Evolutionary conservation across 805 yeast genomes (phyloP).

Genomic region (Saccharomyces cerevisiae): DNA sequence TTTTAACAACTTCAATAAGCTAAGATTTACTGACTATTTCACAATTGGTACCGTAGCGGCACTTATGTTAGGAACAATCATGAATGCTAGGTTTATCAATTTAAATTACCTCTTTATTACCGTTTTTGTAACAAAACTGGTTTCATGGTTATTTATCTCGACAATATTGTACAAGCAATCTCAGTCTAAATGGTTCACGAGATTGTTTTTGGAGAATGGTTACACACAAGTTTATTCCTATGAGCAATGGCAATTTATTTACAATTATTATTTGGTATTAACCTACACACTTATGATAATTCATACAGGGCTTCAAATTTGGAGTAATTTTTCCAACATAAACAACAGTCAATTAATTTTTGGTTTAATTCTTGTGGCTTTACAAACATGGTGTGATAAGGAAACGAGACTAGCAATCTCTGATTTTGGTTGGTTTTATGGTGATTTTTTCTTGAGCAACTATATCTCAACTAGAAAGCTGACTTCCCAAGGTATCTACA

Average conservation of each 20-base stretch:
- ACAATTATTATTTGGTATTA: slow-evolving; percentile 43
- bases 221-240: slow-evolving; percentile 56
- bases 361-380: slow-evolving; percentile 45
- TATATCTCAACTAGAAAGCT: slow-evolving; percentile 41
- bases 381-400: slow-evolving; percentile 62
- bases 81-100: slow-evolving; percentile 18
- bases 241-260: slow-evolving; percentile 64
- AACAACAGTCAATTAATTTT: slow-evolving; percentile 39
- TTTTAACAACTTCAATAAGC: slow-evolving; percentile 51
- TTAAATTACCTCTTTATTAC: slow-evolving; percentile 31
- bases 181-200: slow-evolving; percentile 52
- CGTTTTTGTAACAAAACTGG: slow-evolving; percentile 40
- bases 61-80: slow-evolving; percentile 27
- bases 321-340: slow-evolving; percentile 25
- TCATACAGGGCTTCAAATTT: slow-evolving; percentile 31
- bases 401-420: slow-evolving; percentile 68
- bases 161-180: slow-evolving; percentile 52
- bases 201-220: slow-evolving; percentile 54
- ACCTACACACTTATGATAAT: slow-evolving; percentile 48
- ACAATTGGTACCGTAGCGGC: slow-evolving; percentile 42
- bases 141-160: slow-evolving; percentile 45
- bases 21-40: slow-evolving; percentile 56
- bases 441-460: slow-evolving; percentile 68
- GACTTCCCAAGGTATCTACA: slow-evolving; percentile 72
- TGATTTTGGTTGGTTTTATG: slow-evolving; percentile 84